phyloP scores from a whole-genome alignment of 1,284 basidiomycete genomes.

The Sanguinoderma infundibulare region DNA sequence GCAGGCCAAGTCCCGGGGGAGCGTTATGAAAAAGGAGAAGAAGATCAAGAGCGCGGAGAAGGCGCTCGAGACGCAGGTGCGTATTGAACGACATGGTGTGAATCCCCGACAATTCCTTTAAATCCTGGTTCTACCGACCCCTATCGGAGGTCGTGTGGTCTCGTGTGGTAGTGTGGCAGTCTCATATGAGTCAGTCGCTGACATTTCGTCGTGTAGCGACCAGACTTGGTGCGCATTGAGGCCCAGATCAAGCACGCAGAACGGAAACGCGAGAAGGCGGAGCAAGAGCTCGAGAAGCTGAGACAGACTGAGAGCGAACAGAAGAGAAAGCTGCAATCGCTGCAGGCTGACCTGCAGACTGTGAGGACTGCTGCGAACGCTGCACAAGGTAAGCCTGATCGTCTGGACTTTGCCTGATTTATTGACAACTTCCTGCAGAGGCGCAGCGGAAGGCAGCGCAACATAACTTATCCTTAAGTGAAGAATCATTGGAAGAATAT shows the following conservation, averaged over 20 bases:
- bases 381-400: constrained; percentile 65
- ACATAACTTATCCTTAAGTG: constrained; percentile 78
- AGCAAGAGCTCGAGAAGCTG: constrained; percentile 67
- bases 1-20: constrained; percentile 79
- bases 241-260: constrained; percentile 88
- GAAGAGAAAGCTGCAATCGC: constrained; percentile 57
- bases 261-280: constrained; percentile 77
- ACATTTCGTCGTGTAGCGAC: constrained; percentile 55
- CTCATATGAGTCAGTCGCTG: not conserved
- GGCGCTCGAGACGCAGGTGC: constrained; percentile 63
- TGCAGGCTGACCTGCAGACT: constrained; percentile 68
- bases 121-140: too few relatives aligned
- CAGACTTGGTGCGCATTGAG: constrained; percentile 81
- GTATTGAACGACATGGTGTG: constrained; percentile 20
- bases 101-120: too few relatives aligned
- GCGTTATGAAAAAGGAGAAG: constrained; percentile 37
- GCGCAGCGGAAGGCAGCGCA: constrained; percentile 77
- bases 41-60: constrained; percentile 40
- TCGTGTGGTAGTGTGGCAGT: too few relatives aligned
- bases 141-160: too few relatives aligned
- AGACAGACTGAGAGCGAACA: constrained; percentile 73
- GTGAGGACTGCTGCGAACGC: constrained; percentile 76
- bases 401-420: not conserved
- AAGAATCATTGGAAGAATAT: constrained; percentile 89
- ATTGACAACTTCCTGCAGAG: constrained; percentile 48